A percentile compares a stretch with the other conserved stretches of the same genome.
Evolutionary conservation across 1,139 yeast genomes (phyloP).

Genomic region (Hemisphaericaspora subhashii): DNA sequence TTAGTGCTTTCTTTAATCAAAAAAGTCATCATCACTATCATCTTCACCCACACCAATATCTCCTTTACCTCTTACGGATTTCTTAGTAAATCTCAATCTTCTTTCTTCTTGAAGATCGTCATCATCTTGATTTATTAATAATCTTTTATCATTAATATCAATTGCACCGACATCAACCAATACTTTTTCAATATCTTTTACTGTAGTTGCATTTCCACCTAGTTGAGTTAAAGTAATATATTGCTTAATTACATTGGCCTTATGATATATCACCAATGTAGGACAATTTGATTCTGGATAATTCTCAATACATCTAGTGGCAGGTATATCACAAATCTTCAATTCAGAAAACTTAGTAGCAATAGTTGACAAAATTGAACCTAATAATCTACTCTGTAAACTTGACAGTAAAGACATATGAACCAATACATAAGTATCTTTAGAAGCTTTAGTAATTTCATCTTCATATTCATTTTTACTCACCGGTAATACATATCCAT

Average conservation of each 20-base stretch:
- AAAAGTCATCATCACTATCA: conserved; percentile 41
- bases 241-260: conserved; percentile 76
- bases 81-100: conserved; percentile 54
- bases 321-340: conserved; percentile 89
- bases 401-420: conserved; percentile 74
- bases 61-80: conserved; percentile 44
- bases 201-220: conserved; percentile 77
- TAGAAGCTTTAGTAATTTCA: conserved; percentile 83
- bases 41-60: conserved; percentile 29
- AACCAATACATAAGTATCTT: conserved; percentile 59
- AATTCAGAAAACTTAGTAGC: conserved; percentile 72
- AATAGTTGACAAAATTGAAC: conserved; percentile 50
- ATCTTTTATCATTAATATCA: conserved; percentile 61
- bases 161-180: conserved; percentile 68
- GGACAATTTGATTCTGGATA: conserved; percentile 92
- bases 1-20: conserved; percentile 31
- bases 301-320: conserved; percentile 83
- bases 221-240: conserved; percentile 73
- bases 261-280: conserved; percentile 76
- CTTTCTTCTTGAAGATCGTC: conserved; percentile 48
- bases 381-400: conserved; percentile 70
- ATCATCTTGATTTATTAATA: conserved; percentile 62
- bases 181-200: conserved; percentile 69
- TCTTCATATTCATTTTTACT: conserved; percentile 83
- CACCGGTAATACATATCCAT: conserved; percentile 74